phyloP scores from a whole-genome alignment of 2,329 filamentous ascomycete genomes.

The Neodidymelliopsis sp. region DNA sequence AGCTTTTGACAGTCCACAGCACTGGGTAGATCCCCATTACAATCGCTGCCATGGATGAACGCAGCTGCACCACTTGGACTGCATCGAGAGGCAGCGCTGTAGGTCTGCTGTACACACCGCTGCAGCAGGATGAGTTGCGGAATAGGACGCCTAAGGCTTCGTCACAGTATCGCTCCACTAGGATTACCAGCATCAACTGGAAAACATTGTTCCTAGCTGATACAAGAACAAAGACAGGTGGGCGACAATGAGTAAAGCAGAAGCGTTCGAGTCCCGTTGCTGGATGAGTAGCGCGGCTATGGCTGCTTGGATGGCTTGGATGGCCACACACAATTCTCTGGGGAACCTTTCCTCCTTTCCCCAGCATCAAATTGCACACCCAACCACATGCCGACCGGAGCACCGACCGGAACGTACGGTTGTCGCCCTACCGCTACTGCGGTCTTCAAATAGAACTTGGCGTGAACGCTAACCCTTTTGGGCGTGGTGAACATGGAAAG shows the following conservation, averaged over 20 bases:
- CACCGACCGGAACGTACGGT: background rate
- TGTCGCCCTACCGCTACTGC: background rate
- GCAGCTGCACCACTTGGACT: no score
- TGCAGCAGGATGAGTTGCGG: background rate
- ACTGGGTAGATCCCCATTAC: no score
- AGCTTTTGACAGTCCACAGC: conserved; percentile 18
- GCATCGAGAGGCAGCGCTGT: background rate
- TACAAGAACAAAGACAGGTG: background rate
- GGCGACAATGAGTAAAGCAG: background rate
- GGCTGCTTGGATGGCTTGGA: background rate
- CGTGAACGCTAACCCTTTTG: background rate
- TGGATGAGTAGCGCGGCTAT: background rate
- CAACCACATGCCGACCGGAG: no score
- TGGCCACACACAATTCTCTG: background rate
- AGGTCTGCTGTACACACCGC: background rate
- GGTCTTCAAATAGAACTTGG: conserved; percentile 3
- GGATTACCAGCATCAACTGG: background rate
- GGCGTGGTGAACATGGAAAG: background rate
- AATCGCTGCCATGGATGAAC: no score
- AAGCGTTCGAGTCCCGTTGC: background rate
- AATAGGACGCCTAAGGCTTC: background rate
- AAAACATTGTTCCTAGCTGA: background rate
- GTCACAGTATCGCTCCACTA: background rate
- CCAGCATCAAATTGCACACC: background rate
- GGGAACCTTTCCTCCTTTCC: background rate